A percentile compares a stretch with the other conserved stretches of the same genome.
Conservation (phyloP, 345 rosid species). For the Psidium friedrichsthalianum region DNA sequence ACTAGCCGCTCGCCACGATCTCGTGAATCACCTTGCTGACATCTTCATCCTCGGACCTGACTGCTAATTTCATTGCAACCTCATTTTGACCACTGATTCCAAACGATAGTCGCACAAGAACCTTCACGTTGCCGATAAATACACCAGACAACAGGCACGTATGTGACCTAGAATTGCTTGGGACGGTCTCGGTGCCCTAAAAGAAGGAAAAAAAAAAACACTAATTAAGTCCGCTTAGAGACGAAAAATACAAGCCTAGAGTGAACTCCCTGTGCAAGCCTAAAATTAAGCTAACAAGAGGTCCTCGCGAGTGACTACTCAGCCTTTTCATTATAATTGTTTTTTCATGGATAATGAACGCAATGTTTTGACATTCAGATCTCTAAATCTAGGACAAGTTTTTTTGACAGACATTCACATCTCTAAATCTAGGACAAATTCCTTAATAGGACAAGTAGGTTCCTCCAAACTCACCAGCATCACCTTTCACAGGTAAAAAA, state of each 20-base stretch:
- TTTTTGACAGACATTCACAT: neutral
- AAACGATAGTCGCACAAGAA: constrained; percentile 71
- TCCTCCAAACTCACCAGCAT: neutral
- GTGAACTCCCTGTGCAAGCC: neutral
- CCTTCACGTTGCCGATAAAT: constrained; percentile 75
- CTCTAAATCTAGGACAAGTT: neutral
- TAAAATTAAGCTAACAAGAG: neutral
- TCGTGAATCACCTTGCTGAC: constrained; percentile 82
- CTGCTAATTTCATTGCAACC: constrained; percentile 85
- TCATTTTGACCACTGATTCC: constrained; percentile 81
- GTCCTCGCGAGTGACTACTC: neutral
- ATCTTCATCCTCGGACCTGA: constrained; percentile 69
- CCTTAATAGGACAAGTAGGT: neutral
- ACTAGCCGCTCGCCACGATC: constrained; percentile 67
- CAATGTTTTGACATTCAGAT: neutral
- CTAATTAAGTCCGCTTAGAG: neutral
- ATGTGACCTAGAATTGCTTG: constrained; percentile 91
- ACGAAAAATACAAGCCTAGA: neutral
- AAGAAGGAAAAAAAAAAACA: neutral
- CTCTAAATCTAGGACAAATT: neutral
- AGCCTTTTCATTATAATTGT: neutral
- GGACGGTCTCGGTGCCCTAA: constrained; percentile 79
- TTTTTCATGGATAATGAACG: neutral
- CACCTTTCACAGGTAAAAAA: neutral
- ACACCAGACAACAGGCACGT: constrained; percentile 78